Percentiles rank a stretch among this genome's conserved stretches.
Evolutionary conservation across 1,139 yeast genomes (phyloP).

Genomic region (Protomyces inouyei): DNA sequence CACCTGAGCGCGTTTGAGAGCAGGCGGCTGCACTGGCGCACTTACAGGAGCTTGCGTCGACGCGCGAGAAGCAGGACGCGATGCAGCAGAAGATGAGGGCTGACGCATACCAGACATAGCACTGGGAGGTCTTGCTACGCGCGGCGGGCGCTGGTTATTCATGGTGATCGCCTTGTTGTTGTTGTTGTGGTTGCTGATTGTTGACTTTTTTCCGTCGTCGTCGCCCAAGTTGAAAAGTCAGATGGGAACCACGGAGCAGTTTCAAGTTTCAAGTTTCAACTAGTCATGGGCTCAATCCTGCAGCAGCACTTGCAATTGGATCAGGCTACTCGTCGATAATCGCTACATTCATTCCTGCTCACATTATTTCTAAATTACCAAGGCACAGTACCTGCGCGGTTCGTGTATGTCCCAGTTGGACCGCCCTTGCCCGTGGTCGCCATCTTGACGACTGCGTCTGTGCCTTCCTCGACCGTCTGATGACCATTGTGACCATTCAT

Average conservation of each 20-base stretch:
- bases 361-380: neutral
- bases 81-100: constrained; percentile 1
- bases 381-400: neutral
- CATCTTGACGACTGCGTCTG: neutral
- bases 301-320: no score
- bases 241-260: no score
- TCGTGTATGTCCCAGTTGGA: neutral
- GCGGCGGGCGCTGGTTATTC: constrained; percentile 8
- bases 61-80: constrained; percentile 24
- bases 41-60: neutral
- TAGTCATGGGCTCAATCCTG: no score
- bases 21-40: neutral
- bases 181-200: neutral
- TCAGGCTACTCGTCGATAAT: no score
- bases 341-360: no score
- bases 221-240: no score
- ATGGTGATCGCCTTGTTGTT: neutral
- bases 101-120: constrained; percentile 20
- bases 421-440: neutral
- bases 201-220: no score
- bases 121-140: constrained; percentile 19
- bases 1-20: neutral
- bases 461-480: neutral
- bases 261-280: no score
- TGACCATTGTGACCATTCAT: neutral